Conservation (phyloP, 805 yeast genomes). For the Nakazawaea molendinolei region DNA sequence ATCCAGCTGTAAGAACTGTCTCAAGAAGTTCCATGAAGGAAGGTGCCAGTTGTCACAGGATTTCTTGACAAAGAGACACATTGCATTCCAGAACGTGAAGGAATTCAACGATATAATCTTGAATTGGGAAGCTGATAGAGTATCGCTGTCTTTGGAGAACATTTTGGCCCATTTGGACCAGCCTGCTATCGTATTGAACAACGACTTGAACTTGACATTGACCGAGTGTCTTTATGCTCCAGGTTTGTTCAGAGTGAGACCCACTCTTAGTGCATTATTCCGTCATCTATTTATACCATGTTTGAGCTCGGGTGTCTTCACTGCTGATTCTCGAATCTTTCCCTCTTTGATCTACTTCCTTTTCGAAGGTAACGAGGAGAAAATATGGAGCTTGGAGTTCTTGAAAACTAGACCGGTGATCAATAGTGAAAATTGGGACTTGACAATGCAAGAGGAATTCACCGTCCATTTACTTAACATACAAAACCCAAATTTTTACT, state of each 20-base stretch:
- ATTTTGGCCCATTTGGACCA: not conserved
- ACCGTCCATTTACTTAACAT: slow-evolving; percentile 42
- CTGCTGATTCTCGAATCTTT: slow-evolving; percentile 14
- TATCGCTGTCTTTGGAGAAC: slow-evolving; percentile 11
- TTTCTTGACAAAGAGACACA: slow-evolving; percentile 43
- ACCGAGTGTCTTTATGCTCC: slow-evolving; percentile 50
- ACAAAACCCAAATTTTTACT: slow-evolving; percentile 46
- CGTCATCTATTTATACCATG: slow-evolving; percentile 27
- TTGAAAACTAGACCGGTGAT: no score
- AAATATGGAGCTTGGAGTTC: slow-evolving; percentile 39
- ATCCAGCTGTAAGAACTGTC: slow-evolving; percentile 46
- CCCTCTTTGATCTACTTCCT: slow-evolving; percentile 52
- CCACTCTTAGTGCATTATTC: slow-evolving; percentile 29
- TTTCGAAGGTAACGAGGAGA: slow-evolving; percentile 46
- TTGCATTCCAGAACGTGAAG: slow-evolving; percentile 26
- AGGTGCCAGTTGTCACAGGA: slow-evolving; percentile 44
- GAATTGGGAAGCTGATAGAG: slow-evolving; percentile 21
- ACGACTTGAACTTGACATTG: slow-evolving; percentile 21
- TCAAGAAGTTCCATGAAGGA: slow-evolving; percentile 44
- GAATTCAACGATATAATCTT: slow-evolving; percentile 26
- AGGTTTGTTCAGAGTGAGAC: slow-evolving; percentile 34
- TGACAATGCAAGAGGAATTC: slow-evolving; percentile 51
- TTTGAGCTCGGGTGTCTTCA: slow-evolving; percentile 15
- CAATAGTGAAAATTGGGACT: no score
- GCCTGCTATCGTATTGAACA: not conserved